phyloP scores from a whole-genome alignment of 331 rosid species.

The Pyrus hybrid region DNA sequence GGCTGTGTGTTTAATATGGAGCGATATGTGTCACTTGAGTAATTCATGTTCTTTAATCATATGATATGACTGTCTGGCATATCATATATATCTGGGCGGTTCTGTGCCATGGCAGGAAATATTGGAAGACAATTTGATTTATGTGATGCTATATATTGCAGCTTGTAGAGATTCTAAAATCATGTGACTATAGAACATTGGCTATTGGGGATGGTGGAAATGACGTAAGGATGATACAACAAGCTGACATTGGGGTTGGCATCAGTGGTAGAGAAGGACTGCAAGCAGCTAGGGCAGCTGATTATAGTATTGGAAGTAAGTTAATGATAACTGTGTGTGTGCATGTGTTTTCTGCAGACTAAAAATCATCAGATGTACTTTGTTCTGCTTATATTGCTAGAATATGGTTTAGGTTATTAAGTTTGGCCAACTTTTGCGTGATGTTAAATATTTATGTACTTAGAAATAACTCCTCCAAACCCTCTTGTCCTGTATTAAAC shows the following conservation, averaged over 20 bases:
- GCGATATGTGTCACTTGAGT: not conserved
- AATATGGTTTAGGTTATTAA: not conserved
- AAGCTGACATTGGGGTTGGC: constrained; percentile 96
- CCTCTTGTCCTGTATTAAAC: not conserved
- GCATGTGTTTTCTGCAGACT: not conserved
- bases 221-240: constrained; percentile 96
- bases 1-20: not conserved
- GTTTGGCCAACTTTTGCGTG: not conserved
- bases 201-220: constrained; percentile 97
- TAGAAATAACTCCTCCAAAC: too few species aligned
- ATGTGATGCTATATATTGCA: constrained; percentile 32
- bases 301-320: constrained; percentile 94
- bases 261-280: constrained; percentile 95
- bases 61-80: not conserved
- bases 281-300: constrained; percentile 98
- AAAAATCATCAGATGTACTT: not conserved
- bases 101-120: not conserved
- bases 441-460: not conserved
- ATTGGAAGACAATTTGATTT: not conserved
- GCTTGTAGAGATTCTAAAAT: constrained; percentile 81
- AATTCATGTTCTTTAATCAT: not conserved
- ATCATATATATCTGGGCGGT: not conserved
- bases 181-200: constrained; percentile 80
- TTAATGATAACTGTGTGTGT: not conserved
- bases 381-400: not conserved